Evolutionary conservation across 2,329 filamentous ascomycete species (phyloP).

Genomic region (Colletotrichum aenigma): DNA sequence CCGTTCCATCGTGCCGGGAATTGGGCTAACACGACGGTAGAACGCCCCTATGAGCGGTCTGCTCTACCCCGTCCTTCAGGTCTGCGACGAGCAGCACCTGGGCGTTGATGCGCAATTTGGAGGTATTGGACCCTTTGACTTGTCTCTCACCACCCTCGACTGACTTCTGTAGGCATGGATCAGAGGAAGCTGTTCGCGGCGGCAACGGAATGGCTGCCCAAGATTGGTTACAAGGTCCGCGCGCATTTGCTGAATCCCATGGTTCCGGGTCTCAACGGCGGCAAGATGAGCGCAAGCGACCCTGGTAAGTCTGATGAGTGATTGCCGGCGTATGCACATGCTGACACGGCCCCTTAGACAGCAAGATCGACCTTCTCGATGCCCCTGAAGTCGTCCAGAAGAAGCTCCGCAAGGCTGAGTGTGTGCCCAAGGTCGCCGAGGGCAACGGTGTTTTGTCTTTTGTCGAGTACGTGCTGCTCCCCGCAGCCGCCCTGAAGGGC

Average conservation of each 20-base stretch:
- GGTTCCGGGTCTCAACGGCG: conserved; percentile 83
- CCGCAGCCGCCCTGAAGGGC: conserved; percentile 67
- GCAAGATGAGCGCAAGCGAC: conserved; percentile 85
- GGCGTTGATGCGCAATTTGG: conserved; percentile 89
- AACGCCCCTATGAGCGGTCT: conserved; percentile 71
- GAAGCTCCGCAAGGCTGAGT: conserved; percentile 87
- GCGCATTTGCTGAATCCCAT: conserved; percentile 79
- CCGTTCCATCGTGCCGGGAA: background rate
- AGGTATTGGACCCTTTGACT: conserved; percentile 43
- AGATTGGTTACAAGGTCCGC: conserved; percentile 77
- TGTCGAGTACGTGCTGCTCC: conserved; percentile 85
- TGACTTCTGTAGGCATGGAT: conserved; percentile 56
- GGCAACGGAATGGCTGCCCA: conserved; percentile 83
- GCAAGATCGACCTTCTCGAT: conserved; percentile 95
- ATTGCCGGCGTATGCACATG: background rate
- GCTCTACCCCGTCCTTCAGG: conserved; percentile 87
- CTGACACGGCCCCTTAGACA: conserved; percentile 55
- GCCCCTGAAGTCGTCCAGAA: conserved; percentile 73
- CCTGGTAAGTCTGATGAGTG: conserved; percentile 49
- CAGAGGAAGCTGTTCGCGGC: conserved; percentile 90
- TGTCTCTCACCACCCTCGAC: background rate
- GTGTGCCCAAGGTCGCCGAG: conserved; percentile 76
- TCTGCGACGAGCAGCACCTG: conserved; percentile 88
- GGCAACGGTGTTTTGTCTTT: conserved; percentile 88
- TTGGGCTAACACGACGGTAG: background rate